Conservation (phyloP, 176 grass and related monocot species). For the Poa pratensis region DNA sequence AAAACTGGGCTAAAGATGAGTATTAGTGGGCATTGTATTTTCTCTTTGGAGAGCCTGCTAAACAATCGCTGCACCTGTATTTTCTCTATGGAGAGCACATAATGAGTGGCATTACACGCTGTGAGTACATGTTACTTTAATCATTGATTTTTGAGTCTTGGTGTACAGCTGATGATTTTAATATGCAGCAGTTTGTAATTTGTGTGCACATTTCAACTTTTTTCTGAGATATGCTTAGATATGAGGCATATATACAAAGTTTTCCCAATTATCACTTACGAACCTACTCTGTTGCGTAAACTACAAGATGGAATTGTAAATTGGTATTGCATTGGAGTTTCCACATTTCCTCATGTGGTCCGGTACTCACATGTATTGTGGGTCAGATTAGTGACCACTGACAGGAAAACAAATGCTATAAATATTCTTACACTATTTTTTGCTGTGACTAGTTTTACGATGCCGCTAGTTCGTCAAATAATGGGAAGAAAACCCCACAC, state of each 20-base stretch:
- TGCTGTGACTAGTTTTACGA: background rate
- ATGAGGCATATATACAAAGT: background rate
- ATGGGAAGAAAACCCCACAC: background rate
- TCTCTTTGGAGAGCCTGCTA: background rate
- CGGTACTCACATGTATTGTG: background rate
- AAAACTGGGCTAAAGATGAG: conserved; percentile 8
- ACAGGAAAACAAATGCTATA: background rate
- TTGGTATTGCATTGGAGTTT: background rate
- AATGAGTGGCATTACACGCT: background rate
- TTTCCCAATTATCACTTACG: background rate
- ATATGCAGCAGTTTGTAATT: conserved; percentile 2
- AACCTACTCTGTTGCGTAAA: background rate
- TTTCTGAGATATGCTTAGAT: background rate
- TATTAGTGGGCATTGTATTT: background rate
- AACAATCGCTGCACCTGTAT: background rate
- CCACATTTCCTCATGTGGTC: background rate
- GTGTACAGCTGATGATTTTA: background rate
- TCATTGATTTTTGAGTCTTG: background rate
- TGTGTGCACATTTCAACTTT: background rate
- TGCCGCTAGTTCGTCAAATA: background rate
- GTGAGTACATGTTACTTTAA: too few species aligned
- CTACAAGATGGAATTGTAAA: background rate
- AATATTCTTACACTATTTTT: background rate
- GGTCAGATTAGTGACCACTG: background rate
- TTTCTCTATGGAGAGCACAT: background rate